phyloP scores from a whole-genome alignment of 345 rosid genomes.

The Dovyalis caffra region DNA sequence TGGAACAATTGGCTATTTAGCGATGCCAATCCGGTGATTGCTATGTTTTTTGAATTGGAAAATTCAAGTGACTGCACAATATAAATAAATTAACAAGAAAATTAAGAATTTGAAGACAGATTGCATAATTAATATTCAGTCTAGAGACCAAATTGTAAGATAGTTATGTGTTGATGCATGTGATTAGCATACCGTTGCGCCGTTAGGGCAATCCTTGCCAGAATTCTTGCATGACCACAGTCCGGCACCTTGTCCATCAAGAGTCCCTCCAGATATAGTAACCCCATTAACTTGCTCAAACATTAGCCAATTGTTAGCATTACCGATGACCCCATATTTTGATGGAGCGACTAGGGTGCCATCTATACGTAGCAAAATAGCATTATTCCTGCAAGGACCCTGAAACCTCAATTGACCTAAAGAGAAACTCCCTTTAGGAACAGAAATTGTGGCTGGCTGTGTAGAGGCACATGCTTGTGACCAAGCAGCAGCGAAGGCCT shows the following conservation, averaged over 20 bases:
- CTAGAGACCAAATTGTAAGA: too few relatives aligned
- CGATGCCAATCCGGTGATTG: conserved; percentile 51
- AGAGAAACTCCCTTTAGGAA: conserved; percentile 35
- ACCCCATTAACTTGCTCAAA: conserved; percentile 47
- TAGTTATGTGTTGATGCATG: too few relatives aligned
- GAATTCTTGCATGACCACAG: conserved; percentile 59
- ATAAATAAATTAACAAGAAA: too few relatives aligned
- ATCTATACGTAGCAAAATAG: conserved; percentile 32
- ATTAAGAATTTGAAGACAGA: too few relatives aligned
- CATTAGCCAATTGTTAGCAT: conserved; percentile 55
- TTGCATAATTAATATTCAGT: too few relatives aligned
- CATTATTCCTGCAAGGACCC: conserved; percentile 58
- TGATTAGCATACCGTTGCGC: conserved; percentile 50
- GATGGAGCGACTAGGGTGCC: conserved; percentile 63
- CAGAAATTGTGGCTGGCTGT: not conserved
- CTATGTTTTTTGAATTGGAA: conserved; percentile 49
- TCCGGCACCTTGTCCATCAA: conserved; percentile 54
- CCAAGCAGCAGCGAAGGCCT: conserved; percentile 24
- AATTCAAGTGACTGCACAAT: conserved; percentile 49
- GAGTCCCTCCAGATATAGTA: conserved; percentile 42
- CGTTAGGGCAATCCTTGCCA: conserved; percentile 51
- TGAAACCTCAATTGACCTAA: conserved; percentile 37
- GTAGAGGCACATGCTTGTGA: conserved; percentile 13
- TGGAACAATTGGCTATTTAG: conserved; percentile 69
- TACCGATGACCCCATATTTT: conserved; percentile 44